Evolutionary conservation across 1,284 basidiomycete species (phyloP), one percentile per base, ranked within the genome.

Genomic region (Waitea zeae): DNA sequence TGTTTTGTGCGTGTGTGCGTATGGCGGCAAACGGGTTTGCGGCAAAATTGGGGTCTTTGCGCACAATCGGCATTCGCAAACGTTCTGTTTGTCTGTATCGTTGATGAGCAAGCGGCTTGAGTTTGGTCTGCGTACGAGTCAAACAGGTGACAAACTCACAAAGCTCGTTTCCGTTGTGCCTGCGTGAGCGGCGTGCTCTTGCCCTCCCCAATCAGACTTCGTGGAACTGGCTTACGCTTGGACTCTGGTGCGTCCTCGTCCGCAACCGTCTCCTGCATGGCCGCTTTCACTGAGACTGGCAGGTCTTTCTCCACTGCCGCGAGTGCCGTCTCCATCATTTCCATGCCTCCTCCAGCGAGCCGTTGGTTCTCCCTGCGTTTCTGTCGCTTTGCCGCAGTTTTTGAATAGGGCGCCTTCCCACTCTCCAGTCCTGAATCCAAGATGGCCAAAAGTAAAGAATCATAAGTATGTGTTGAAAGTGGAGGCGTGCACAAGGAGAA

Each of bases 1-100:
- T 83, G 49, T 87, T 88, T 49, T 77, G 62, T 1, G 77, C 80
- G 50, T 88, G 84, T 9, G 66, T 75, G 3, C 80, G 71, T 44
- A 88, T 78, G 1, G 80, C 76, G 44, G 72, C 60, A 50, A 86
- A 88, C 0, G 84, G 83, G 47, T 76, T 77, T 19, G 64, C 54
- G 5, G 68, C 51, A 47, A 75, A 88, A 18, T 69, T 62, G 2
- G 73, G 61, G 45, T 77, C 78, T 7, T 69, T 59, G 15, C 81
- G 58, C 30, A 88, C 75, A 39, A 77, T 56, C 5, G 80, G 78
- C 38, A 82, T 70, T 35, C 83, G 66, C 20, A 76, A 52, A 31
- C 64, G 65, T 48, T 88, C 83, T 39, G 62, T 46, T 49, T 74
- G 59, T 14, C 82, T 87, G 49, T 38, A 6, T 41, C 30, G 26